Conservation (phyloP, 345 rosid genomes). For the Physaria fendleri region DNA sequence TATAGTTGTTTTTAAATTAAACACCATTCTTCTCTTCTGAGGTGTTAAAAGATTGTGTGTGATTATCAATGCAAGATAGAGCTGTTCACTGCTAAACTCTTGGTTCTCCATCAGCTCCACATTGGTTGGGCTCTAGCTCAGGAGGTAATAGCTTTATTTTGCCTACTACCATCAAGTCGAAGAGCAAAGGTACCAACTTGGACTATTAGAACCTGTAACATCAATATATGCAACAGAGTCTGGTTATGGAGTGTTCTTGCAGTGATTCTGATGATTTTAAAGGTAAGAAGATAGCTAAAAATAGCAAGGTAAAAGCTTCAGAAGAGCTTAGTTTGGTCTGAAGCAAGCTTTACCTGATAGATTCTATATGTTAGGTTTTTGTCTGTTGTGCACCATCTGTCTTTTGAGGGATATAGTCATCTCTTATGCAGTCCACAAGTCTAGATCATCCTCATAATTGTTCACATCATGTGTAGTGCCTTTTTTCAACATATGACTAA, state of each 20-base stretch:
- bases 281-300: neutral
- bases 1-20: neutral
- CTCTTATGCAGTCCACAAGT: slow-evolving; percentile 9
- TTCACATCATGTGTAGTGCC: slow-evolving; percentile 13
- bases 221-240: neutral
- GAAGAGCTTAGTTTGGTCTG: slow-evolving; percentile 7
- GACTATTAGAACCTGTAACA: slow-evolving; percentile 10
- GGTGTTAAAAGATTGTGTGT: slow-evolving; percentile 19
- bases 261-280: neutral
- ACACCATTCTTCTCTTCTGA: neutral
- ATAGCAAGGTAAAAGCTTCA: neutral
- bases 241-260: slow-evolving; percentile 4
- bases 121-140: neutral
- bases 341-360: slow-evolving; percentile 10
- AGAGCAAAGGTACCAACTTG: neutral
- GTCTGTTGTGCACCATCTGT: neutral
- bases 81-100: neutral
- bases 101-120: slow-evolving; percentile 7
- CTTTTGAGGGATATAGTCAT: neutral
- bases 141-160: neutral
- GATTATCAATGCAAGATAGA: slow-evolving; percentile 26
- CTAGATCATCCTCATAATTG: slow-evolving; percentile 3
- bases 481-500: slow-evolving; percentile 20
- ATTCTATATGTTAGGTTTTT: neutral
- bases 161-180: slow-evolving; percentile 3